Evolutionary conservation across 2,329 filamentous ascomycete genomes (phyloP), one percentile per base, ranked within the genome.

Genomic region (Cercospora sesami): DNA sequence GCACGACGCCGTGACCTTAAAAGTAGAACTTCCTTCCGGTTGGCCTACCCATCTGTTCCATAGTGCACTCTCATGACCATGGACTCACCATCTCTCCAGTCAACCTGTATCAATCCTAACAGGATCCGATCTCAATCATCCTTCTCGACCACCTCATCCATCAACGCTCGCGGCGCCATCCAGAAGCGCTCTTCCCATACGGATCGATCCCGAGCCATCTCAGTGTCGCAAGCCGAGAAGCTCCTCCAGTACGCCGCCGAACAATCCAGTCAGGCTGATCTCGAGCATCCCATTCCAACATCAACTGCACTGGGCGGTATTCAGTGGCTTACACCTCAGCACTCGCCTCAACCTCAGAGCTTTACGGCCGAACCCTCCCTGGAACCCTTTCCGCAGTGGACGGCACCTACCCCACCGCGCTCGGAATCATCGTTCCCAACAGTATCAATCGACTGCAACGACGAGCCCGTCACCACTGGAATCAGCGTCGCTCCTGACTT

Each of bases 31-130:
- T 64, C 66, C 69, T 66, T 66, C 71, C 65, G 67, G 68, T 71
- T 70, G 67, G 67, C 72, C 69, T 72, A 64, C 65, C 71, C 59
- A 48, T 64, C 64, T 65, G 67, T 70, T 70, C 64, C 69, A 62
- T 63, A 48, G 48, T 65, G 62, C 55, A 62, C 67, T 65, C 60
- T 67, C 63, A 55, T 67, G 66, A 72, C 65, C 73, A 78, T 78
- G 76, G 73, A 76, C 75, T 78, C 76, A 76, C 76, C 73, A 65
- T 69, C 69, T 71, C 70, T 75, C 67, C 74, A 76, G 71, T 71
- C 72, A 60, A 59, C 69, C 64, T 65, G 65, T 57, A 66, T 39
- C 62, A 51, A 58, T 68, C 48, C 67, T 9, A 64, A 55, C 72
- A 69, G 74, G 30, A 31, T 72, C 18, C 72, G 73, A 64, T 71